Evolutionary conservation across 2,329 filamentous ascomycete genomes (phyloP).

Genomic region (Calonectria montana): DNA sequence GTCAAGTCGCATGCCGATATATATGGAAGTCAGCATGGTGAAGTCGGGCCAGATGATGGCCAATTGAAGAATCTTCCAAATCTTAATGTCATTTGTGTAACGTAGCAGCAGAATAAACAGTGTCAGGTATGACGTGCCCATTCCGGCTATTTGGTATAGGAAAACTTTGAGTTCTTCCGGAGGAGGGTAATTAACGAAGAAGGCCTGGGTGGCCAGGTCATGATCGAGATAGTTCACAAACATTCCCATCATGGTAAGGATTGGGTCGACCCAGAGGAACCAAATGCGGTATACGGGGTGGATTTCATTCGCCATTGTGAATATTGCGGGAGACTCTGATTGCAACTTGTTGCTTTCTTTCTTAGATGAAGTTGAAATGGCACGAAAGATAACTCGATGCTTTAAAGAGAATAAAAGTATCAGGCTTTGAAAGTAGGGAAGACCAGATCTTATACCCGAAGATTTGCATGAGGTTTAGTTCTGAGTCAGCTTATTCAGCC

Average conservation of each 20-base stretch:
- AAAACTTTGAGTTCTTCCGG: constrained; percentile 28
- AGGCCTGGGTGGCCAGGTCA: constrained; percentile 23
- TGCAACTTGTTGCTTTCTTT: not conserved
- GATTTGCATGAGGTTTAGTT: not conserved
- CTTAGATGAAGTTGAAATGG: not conserved
- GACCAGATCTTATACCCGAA: not conserved
- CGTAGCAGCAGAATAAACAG: constrained; percentile 24
- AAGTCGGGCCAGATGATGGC: constrained; percentile 34
- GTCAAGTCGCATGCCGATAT: constrained; percentile 25
- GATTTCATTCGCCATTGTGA: constrained; percentile 22
- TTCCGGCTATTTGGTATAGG: constrained; percentile 38
- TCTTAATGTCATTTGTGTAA: constrained; percentile 34
- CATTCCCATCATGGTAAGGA: constrained; percentile 31
- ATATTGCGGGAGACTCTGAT: not conserved
- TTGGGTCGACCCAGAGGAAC: constrained; percentile 39
- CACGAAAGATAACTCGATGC: not conserved
- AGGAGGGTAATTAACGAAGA: constrained; percentile 19
- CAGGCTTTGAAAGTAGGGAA: not conserved
- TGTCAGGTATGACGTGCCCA: constrained; percentile 32
- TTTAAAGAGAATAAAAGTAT: not conserved
- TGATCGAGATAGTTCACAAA: constrained; percentile 33
- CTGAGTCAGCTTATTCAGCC: constrained; percentile 8
- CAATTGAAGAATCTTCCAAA: constrained; percentile 37
- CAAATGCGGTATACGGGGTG: constrained; percentile 33
- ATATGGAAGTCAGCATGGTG: constrained; percentile 33